Percentiles rank a stretch among this genome's conserved stretches.
Evolutionary conservation across 768 basidiomycete genomes (phyloP).

Genomic region (Serendipita sp.): DNA sequence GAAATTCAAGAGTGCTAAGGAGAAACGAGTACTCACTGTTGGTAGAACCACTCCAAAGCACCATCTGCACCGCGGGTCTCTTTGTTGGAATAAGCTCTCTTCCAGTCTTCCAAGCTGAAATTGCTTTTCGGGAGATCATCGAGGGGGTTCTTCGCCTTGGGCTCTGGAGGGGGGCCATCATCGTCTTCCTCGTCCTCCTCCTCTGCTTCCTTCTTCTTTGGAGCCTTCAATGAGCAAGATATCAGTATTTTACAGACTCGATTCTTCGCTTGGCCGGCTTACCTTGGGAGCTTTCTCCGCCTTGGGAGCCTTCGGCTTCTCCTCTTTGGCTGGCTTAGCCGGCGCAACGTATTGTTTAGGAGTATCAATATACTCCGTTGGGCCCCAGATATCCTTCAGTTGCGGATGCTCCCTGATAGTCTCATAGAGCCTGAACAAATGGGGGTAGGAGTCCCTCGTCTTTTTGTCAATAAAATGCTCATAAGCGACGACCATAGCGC

Average conservation of each 20-base stretch:
- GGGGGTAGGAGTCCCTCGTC: slow-evolving; percentile 49
- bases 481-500: slow-evolving; percentile 39
- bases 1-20: neutral
- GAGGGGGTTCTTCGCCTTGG: slow-evolving; percentile 89
- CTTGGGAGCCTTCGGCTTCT: slow-evolving; percentile 22
- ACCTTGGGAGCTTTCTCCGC: slow-evolving; percentile 18
- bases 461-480: slow-evolving; percentile 43
- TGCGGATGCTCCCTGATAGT: slow-evolving; percentile 76
- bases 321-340: slow-evolving; percentile 37
- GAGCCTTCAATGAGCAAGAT: slow-evolving; percentile 43
- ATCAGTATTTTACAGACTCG: neutral
- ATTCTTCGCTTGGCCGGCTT: slow-evolving; percentile 9
- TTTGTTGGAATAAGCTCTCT: slow-evolving; percentile 93
- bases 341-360: slow-evolving; percentile 55
- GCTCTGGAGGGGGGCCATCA: slow-evolving; percentile 54
- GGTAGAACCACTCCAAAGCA: slow-evolving; percentile 90
- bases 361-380: slow-evolving; percentile 50
- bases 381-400: slow-evolving; percentile 50
- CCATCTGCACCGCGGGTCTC: slow-evolving; percentile 79
- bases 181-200: slow-evolving; percentile 61
- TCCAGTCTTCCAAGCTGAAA: slow-evolving; percentile 92
- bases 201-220: slow-evolving; percentile 36
- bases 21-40: slow-evolving; percentile 44
- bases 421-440: slow-evolving; percentile 71
- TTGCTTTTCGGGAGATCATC: slow-evolving; percentile 78